Evolutionary conservation across 108 stramenopile species (phyloP), one percentile per base, ranked within the genome.

Genomic region (Fragilaria crotonensis): DNA sequence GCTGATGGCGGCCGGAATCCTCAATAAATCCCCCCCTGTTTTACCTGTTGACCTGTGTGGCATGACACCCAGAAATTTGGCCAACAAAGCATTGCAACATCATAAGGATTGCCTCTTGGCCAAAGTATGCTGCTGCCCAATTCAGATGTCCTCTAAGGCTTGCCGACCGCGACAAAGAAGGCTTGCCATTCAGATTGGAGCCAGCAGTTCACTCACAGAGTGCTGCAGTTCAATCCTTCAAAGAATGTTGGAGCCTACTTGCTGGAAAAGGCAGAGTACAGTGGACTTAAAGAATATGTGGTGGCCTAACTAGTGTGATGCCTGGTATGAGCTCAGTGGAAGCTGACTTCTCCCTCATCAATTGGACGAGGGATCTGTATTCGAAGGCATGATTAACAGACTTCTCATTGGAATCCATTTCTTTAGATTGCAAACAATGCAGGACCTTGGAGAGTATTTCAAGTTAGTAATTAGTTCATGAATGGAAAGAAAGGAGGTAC

Each of bases 341-440:
- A 29, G 23, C 54, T 5, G 54, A 54, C 27, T 54, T 54, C 18
- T 54, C 54, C 7, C 4, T 54, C 27, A 54, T 54, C 54, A 30
- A 30, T 18, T 54, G 54, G 54, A 18, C 5, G 27, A 54, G 29
- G 18, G 28, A 54, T 54, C 27, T 9, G 5, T 28, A 54, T 27
- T 30, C 5, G 5, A 23, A 5, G 27, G 5, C 21, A n/a, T n/a
- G n/a, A 5, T 27, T 54, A 5, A 54, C 54, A 28, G 27, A 29
- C 27, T 54, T 54, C 18, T 54, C 54, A 23, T 54, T 54, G 28
- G 54, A 54, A 29, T 4, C 27, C 5, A 54, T 54, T n/a, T n/a
- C n/a, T 29, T 28, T 54, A 18, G 26, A 54, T 54, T 54, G 54
- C 54, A 54, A 54, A 27, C 54, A 54, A 28, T 54, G 7, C n/a